A percentile compares a stretch with the other conserved stretches of the same genome.
Evolutionary conservation across 495 filamentous ascomycete genomes (phyloP).

Genomic region (Cercophora samala): DNA sequence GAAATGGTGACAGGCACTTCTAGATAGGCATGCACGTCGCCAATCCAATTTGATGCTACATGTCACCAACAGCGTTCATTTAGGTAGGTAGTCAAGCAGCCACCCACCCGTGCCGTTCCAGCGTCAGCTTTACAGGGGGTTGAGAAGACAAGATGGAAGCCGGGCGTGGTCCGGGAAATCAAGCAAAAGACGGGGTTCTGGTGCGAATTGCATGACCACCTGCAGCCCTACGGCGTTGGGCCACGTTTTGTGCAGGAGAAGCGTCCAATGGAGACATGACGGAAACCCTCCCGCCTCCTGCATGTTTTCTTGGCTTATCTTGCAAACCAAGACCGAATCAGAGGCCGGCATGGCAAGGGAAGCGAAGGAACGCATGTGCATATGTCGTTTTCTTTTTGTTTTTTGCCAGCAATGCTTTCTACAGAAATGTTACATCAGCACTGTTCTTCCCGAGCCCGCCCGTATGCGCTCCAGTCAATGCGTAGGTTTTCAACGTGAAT

Average conservation of each 20-base stretch:
- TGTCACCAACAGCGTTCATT: too few relatives aligned
- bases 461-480: not conserved
- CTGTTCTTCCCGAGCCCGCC: not conserved
- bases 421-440: not conserved
- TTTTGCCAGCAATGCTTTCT: not conserved
- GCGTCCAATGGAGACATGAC: not conserved
- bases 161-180: not conserved
- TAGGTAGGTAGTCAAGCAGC: not conserved
- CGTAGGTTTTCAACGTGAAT: not conserved
- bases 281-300: not conserved
- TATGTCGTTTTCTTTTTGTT: too few relatives aligned
- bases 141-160: not conserved
- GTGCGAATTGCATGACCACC: not conserved
- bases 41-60: not conserved
- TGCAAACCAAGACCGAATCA: not conserved
- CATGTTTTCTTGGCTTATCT: not conserved
- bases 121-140: not conserved
- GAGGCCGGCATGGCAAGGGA: not conserved
- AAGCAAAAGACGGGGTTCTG: not conserved
- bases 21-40: not conserved
- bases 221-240: not conserved
- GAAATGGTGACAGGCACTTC: not conserved
- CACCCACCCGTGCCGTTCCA: not conserved
- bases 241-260: not conserved
- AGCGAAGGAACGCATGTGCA: not conserved